Base-by-base conservation (phyloP, 1,284 basidiomycete species). In the Sanghuangporus baumii region DNA sequence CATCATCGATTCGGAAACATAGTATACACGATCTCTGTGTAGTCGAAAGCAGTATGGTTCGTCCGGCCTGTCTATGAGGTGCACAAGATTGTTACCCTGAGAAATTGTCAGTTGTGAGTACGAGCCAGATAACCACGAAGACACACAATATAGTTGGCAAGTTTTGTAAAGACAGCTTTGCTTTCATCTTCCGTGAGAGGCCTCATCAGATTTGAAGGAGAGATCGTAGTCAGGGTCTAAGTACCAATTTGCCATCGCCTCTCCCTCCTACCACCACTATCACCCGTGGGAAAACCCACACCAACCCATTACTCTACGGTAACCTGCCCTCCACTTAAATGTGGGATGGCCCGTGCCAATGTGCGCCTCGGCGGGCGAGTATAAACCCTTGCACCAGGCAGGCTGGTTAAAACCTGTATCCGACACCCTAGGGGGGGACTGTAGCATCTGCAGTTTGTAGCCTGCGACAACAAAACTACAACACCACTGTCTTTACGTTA, bases 1-100 rank as follows among this genome's bases (percentile, higher is more conserved):
- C 88, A 99, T 96, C 16, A 93, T 91, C 0, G 90, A 86, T 69
- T 97, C 91, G 6, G 95, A 94, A 64, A 94, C 92, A 80, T 97
- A 98, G 79, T 88, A 97, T 9, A 98, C 94, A 64, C 92, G 81
- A 75, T 95, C 94, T 72, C 86, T 91, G 73, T 96, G 94, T 56
- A 96, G 76, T 65, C 94, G 86, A 78, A 97, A 96, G 77, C 94
- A 96, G 74, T 95, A 87, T 18, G 89, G 83, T 73, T 96, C 88
- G 74, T 96, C 86, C 73, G 88, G 80, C 73, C 91, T 78, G 80
- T 95, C 88, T 72, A 96, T 86, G 71, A 96, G 81, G 73, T 96
- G 87, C 68, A 98, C 86, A 62, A 98, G 82, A 75, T 96, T 95
- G 74, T 92, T 93, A 67, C 92, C 93, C 89, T 91, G 69, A 3